Evolutionary conservation across 306 rosid species (phyloP).

Genomic region (Rosa lucieae): DNA sequence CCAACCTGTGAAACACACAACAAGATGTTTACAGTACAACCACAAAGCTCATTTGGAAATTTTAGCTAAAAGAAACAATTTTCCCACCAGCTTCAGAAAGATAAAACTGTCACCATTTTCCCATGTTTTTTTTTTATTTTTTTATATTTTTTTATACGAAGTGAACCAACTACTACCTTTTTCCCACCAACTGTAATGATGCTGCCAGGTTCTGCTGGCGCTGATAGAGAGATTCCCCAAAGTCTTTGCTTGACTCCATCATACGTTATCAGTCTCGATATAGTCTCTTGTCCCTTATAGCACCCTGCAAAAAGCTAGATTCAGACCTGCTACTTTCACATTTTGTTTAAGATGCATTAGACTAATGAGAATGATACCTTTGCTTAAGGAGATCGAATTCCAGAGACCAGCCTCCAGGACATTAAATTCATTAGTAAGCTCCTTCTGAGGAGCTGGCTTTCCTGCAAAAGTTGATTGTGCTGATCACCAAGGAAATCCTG

Average conservation of each 20-base stretch:
- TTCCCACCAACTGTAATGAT: slow-evolving; percentile 62
- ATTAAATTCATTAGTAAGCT: slow-evolving; percentile 88
- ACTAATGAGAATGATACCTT: slow-evolving; percentile 49
- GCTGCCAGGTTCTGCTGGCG: slow-evolving; percentile 78
- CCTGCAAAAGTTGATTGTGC: slow-evolving; percentile 50
- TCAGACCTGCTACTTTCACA: slow-evolving; percentile 17
- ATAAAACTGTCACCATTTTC: neutral
- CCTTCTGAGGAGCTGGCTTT: slow-evolving; percentile 86
- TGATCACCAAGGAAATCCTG: slow-evolving; percentile 14
- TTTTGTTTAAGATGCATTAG: slow-evolving; percentile 17
- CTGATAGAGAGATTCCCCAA: slow-evolving; percentile 83
- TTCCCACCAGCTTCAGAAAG: neutral
- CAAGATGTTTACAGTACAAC: slow-evolving; percentile 11
- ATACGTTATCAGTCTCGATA: slow-evolving; percentile 85
- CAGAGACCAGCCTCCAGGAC: slow-evolving; percentile 90
- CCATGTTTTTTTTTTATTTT: neutral
- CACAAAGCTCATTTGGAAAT: slow-evolving; percentile 5
- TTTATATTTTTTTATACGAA: neutral
- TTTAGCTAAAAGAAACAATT: neutral
- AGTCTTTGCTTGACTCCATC: slow-evolving; percentile 91
- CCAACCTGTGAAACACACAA: slow-evolving; percentile 62
- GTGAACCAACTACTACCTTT: slow-evolving; percentile 45
- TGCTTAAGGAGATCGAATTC: slow-evolving; percentile 80
- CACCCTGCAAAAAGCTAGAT: slow-evolving; percentile 58
- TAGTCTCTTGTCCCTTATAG: slow-evolving; percentile 96